Evolutionary conservation across 148 eudicot species (phyloP), one percentile per base, ranked within the genome.

Genomic region (Cornus controversa): DNA sequence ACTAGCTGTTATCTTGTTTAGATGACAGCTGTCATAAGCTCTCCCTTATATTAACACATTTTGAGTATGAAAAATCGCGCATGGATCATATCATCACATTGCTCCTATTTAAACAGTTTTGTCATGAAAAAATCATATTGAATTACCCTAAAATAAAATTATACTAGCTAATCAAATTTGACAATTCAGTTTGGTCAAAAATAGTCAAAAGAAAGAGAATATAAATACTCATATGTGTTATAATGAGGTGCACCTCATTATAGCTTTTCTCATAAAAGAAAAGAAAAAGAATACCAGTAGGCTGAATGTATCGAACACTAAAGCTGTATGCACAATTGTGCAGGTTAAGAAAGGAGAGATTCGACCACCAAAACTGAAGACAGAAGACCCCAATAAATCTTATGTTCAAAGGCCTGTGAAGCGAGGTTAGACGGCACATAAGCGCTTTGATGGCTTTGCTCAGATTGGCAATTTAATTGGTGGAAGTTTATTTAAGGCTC

Each of bases 381-480:
- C 99, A 22, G 98, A 96, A 88, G 99, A 96, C 84, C 97, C 99
- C 18, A 88, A 93, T 86, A 96, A 96, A 79, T 92, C 99, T 8
- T 96, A 96, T 73, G 99, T 96, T 76, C 99, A 93, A 81, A 87
- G 99, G 76, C 99, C 99, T 23, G 93, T 96, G 75, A 96, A 96
- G 80, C 93, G 91, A 73, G 92, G 86, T 42, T 90, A 80, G 82
- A 9, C 16, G 10, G 64, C 9, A 18, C 24, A 60, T 18, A 6
- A 14, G 64, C 3, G 24, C 64, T 60, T 60, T 60, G 64, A 54
- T 54, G 60, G 60, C 22, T 0, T 60, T 60, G 34, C 34, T 31
- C 34, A 31, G 24, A 60, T n/a, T 60, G 64, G 5, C 24, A 60
- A 20, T 20, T 4, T 1, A 60, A 18, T 60, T 60, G 24, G 64